Base-by-base conservation (phyloP, 305 asterid genomes). In the Rubia tinctorum region DNA sequence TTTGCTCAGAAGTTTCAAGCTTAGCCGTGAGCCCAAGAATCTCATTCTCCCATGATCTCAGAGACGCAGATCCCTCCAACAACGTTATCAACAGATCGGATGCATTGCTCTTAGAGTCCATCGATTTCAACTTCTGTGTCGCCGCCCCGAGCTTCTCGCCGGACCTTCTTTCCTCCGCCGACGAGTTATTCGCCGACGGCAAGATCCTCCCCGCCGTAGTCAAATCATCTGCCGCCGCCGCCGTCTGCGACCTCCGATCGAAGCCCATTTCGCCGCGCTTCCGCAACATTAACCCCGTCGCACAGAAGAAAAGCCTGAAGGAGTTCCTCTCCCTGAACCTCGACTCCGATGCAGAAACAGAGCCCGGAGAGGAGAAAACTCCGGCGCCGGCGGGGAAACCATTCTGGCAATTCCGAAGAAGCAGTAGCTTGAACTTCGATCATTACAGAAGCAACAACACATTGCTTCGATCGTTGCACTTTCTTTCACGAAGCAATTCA, bases 181-280 rank as follows among this genome's bases (percentile, higher is more conserved):
- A 93, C 71, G 98, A 93, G 80, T 83, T 93, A 74, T 93, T 93
- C 78, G 82, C 96, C 82, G 66, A 93, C 47, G 97, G 98, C 80
- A 88, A 83, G 82, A 87, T 93, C 88, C 83, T 87, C 17, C 96
- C 97, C 1, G 77, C 84, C 27, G 80, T 88, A 68, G 81, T 89
- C 86, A 89, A 83, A 84, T 79, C 81, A 69, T 53, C n/a, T 56
- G 4, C 77, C 53, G 15, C 61, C 58, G 17, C 64, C 0, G 64
- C 34, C 37, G 17, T 44, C 49, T 73, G 40, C 0, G 64, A 58
- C 27, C 68, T 59, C 23, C 72, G 45, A 45, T 76, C 74, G 2
- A 73, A 71, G 69, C 82, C 81, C 60, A 71, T 65, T 42, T 70
- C 80, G 9, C 20, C 69, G 0, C 39, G 15, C 64, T 34, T 60